phyloP scores from a whole-genome alignment of 805 yeast genomes.

The Komagataella pastoris region DNA sequence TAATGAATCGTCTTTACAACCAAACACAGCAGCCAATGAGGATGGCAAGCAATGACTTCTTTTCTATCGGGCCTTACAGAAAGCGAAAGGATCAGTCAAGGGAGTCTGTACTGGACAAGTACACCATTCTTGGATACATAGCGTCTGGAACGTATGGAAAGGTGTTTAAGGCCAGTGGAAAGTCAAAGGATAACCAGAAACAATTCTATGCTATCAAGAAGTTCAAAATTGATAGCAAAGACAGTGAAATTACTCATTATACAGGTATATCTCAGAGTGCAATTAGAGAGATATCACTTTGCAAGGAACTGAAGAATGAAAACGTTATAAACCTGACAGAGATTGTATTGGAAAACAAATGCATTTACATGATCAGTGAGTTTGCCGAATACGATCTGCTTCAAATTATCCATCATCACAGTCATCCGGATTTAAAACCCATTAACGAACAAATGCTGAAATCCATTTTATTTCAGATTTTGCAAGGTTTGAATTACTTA shows the following conservation, averaged over 20 bases:
- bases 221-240: slow-evolving; percentile 88
- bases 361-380: slow-evolving; percentile 91
- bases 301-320: slow-evolving; percentile 72
- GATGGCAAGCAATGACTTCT: slow-evolving; percentile 41
- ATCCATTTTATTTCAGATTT: slow-evolving; percentile 82
- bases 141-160: slow-evolving; percentile 98
- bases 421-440: slow-evolving; percentile 72
- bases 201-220: slow-evolving; percentile 78
- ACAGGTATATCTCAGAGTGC: slow-evolving; percentile 96
- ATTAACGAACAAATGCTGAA: slow-evolving; percentile 73
- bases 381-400: slow-evolving; percentile 92
- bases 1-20: slow-evolving; percentile 24
- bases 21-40: slow-evolving; percentile 28
- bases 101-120: slow-evolving; percentile 67
- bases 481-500: slow-evolving; percentile 80
- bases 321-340: slow-evolving; percentile 75
- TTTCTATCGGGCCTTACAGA: slow-evolving; percentile 46
- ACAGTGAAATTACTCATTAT: slow-evolving; percentile 69
- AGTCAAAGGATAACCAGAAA: slow-evolving; percentile 12
- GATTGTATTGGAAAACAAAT: slow-evolving; percentile 74
- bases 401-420: slow-evolving; percentile 89
- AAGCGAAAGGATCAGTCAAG: slow-evolving; percentile 52
- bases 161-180: slow-evolving; percentile 75
- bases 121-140: slow-evolving; percentile 84
- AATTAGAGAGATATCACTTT: slow-evolving; percentile 89